These are phyloP conservation scores for Yarrowia galli DNA, from an alignment of 1,139 yeast species.

Conservation along the genomic window DNA sequence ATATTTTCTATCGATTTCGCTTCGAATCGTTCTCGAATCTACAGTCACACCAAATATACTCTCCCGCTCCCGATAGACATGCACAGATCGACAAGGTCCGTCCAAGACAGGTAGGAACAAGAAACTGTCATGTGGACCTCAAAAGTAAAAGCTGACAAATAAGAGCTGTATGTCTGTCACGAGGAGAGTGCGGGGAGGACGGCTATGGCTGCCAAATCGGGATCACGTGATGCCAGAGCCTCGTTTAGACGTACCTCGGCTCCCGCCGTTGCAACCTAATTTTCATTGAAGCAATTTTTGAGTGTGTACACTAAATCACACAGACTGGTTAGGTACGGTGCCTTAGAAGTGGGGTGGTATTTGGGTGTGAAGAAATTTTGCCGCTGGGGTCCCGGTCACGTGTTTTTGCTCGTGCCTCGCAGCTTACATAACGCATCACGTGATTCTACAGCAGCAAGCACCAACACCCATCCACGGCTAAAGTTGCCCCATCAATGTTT, in stretches of 20 bases:
- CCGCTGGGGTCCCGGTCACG: background rate
- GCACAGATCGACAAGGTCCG: constrained; percentile 5
- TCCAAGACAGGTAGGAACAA: background rate
- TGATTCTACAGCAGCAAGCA: background rate
- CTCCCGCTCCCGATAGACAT: background rate
- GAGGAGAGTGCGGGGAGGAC: background rate
- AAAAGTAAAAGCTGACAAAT: background rate
- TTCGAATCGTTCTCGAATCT: no score
- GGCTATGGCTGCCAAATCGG: background rate
- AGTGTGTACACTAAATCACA: background rate
- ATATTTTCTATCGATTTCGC: no score
- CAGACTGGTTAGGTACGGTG: constrained; percentile 4
- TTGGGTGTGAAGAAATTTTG: background rate
- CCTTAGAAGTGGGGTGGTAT: background rate
- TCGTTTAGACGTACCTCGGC: background rate
- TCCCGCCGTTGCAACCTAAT: background rate
- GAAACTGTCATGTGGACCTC: background rate
- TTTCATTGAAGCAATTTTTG: background rate
- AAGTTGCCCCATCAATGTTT: background rate
- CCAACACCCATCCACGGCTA: background rate
- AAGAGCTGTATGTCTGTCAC: background rate
- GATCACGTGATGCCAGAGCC: background rate
- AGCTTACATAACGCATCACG: background rate
- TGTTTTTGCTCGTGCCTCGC: background rate
- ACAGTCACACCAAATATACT: background rate